These are phyloP conservation scores for Trapa incisa DNA, from an alignment of 345 rosid genomes.

Conservation along the genomic window DNA sequence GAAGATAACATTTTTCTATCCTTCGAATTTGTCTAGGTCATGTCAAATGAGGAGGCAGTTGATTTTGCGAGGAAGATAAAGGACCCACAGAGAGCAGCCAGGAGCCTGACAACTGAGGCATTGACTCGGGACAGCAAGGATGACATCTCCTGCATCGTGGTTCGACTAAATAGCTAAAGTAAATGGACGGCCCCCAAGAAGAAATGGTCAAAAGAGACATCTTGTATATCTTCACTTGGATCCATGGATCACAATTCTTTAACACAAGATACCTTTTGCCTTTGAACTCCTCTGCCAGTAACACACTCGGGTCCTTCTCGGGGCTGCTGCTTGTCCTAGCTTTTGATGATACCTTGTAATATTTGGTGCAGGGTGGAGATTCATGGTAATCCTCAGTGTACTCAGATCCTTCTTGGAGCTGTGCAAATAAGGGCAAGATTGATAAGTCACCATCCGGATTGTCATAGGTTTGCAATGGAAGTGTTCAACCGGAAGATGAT, in stretches of 20 bases:
- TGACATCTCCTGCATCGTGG: constrained; percentile 15
- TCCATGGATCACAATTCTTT: not conserved
- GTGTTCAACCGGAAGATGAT: too few relatives aligned
- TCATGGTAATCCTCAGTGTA: not conserved
- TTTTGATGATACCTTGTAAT: constrained; percentile 1
- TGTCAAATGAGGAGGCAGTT: constrained; percentile 15
- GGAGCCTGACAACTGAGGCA: constrained; percentile 11
- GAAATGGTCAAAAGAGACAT: not conserved
- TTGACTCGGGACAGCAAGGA: constrained; percentile 15
- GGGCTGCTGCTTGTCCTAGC: constrained; percentile 4
- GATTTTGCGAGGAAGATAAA: constrained; percentile 12
- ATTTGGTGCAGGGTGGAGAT: constrained; percentile 1
- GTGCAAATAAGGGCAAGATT: not conserved
- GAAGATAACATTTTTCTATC: not conserved
- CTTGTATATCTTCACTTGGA: constrained; percentile 1
- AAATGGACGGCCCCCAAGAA: not conserved
- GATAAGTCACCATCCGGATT: not conserved
- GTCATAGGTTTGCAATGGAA: too few relatives aligned
- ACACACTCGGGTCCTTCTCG: not conserved
- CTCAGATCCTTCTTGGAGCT: not conserved
- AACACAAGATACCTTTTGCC: not conserved
- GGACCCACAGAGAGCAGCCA: constrained; percentile 15
- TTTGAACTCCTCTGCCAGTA: not conserved
- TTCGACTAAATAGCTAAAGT: constrained; percentile 5
- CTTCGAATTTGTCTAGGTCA: constrained; percentile 1